Conservation (phyloP, 129 eudicot species). For the Chrysanthemum seticuspe region DNA sequence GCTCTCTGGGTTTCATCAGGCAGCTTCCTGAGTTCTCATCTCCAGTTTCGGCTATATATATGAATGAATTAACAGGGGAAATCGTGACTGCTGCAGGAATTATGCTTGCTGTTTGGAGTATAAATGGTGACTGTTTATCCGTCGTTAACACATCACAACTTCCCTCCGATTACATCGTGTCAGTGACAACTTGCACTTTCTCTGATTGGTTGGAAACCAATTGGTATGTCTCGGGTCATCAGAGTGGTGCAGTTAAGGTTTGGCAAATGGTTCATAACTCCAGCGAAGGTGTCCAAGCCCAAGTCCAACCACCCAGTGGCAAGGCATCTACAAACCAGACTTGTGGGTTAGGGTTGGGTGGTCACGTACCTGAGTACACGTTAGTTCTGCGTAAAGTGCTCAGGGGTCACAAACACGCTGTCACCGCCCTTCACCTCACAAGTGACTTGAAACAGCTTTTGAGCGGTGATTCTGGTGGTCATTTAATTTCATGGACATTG, state of each 20-base stretch:
- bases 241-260: conserved; percentile 92
- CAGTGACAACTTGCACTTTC: conserved; percentile 73
- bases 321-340: conserved; percentile 16
- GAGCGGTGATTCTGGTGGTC: conserved; percentile 88
- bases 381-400: conserved; percentile 77
- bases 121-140: conserved; percentile 83
- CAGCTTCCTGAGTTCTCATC: conserved; percentile 91
- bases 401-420: conserved; percentile 76
- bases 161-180: conserved; percentile 82
- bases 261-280: conserved; percentile 91
- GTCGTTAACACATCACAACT: conserved; percentile 92
- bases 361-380: conserved; percentile 68
- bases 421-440: conserved; percentile 86
- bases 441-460: conserved; percentile 77
- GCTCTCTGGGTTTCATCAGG: conserved; percentile 72
- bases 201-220: conserved; percentile 86
- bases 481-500: conserved; percentile 85
- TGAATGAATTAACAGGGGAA: conserved; percentile 88
- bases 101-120: conserved; percentile 91
- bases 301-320: not conserved
- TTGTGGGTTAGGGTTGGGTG: conserved; percentile 52
- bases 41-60: conserved; percentile 80
- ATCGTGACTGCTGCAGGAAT: conserved; percentile 89
- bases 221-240: conserved; percentile 98
- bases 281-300: conserved; percentile 38